Evolutionary conservation across 2,329 filamentous ascomycete genomes (phyloP).

Genomic region (Pseudogymnoascus sp.): DNA sequence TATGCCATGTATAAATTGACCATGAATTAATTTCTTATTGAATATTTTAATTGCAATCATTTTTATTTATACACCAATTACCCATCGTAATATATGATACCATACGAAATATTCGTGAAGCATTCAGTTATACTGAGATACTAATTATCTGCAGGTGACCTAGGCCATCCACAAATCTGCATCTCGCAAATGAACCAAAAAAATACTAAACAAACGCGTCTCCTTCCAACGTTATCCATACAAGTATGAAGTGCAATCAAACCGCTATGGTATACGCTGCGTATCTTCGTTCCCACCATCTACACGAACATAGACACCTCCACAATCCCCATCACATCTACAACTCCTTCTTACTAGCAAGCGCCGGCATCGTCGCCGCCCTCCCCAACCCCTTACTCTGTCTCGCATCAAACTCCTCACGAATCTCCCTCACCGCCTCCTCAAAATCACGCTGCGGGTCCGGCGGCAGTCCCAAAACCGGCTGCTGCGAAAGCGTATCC

Average conservation of each 20-base stretch:
- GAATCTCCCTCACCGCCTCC: conserved; percentile 45
- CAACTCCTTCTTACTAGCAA: conserved; percentile 10
- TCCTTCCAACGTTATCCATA: not conserved
- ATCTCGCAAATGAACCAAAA: not conserved
- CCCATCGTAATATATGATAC: not conserved
- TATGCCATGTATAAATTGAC: not conserved
- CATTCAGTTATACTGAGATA: not conserved
- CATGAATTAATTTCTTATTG: not conserved
- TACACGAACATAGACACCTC: not conserved
- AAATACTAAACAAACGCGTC: not conserved
- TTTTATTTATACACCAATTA: not conserved
- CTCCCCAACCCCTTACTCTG: conserved; percentile 18
- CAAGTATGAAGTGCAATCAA: not conserved
- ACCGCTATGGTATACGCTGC: conserved; percentile 3
- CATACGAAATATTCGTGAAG: not conserved
- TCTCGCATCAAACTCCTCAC: conserved; percentile 38
- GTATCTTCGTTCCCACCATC: not conserved
- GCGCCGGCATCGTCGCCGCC: conserved; percentile 12
- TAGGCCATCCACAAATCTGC: not conserved
- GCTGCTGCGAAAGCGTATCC: conserved; percentile 48
- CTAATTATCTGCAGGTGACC: not conserved
- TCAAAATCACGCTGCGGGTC: conserved; percentile 71
- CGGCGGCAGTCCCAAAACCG: conserved; percentile 69
- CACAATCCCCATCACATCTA: not conserved
- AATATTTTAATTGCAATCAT: not conserved